Evolutionary conservation across 106 monocot species (phyloP), one percentile per base, ranked within the genome.

Genomic region (Narthecium ossifragum): DNA sequence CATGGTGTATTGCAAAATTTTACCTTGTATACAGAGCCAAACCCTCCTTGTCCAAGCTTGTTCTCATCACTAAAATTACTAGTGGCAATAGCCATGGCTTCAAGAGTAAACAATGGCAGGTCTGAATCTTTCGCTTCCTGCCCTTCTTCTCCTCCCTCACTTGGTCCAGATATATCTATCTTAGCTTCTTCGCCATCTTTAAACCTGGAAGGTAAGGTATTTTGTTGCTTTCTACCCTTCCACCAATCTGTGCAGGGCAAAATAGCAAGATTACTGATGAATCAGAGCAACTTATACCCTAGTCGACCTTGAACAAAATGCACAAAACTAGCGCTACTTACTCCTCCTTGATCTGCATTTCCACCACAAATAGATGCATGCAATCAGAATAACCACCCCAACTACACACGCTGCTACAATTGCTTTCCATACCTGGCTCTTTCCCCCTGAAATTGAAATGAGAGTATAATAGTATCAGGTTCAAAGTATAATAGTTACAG

Each of bases 21-120:
- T 65, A 76, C 79, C 74, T 70, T 70, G 50, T 75, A 75, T 31
- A 81, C 81, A 48, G 33, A 43, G 8, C 81, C 81, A 39, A 81
- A 81, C 3, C 81, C 81, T 11, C 81, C 81, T 54, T 59, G 61
- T 15, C 81, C 81, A 23, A 81, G 76, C 60, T 81, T 81, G n/a
- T 76, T 81, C 9, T 59, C 37, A 8, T 72, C 61, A 32, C 64
- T 65, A 38, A 81, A 81, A 47, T 69, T 68, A 62, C 27, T 26
- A 1, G 81, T 81, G 18, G 72, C 71, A 15, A 13, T 51, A 15
- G 47, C 58, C 15, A 81, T 34, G 55, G 13, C 14, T 2, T 64
- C 72, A 51, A 81, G 59, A 30, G 41, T 59, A 24, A 59, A 71
- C 12, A 71, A 34, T 13, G 71, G 67, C 3, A 76, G 54, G 31